Evolutionary conservation across 345 rosid species (phyloP).

Genomic region (Schrenkiella parvula): DNA sequence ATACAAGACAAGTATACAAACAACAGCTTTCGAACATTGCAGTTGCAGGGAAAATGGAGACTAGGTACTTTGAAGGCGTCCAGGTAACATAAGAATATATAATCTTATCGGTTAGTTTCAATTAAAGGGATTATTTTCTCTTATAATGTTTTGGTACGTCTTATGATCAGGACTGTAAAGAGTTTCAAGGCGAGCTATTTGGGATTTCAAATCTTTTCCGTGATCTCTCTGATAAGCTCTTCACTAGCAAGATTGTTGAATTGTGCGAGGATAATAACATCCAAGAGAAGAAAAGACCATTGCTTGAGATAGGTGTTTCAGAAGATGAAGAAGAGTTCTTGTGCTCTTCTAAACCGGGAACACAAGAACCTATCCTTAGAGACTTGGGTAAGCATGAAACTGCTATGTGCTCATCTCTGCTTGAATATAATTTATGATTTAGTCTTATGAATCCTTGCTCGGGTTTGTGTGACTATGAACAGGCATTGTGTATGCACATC

Average conservation of each 20-base stretch:
- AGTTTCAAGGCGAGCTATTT: conserved; percentile 89
- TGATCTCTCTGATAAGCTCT: conserved; percentile 83
- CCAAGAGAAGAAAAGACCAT: conserved; percentile 26
- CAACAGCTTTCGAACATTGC: conserved; percentile 97
- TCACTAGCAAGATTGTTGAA: conserved; percentile 81
- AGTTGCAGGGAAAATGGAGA: conserved; percentile 93
- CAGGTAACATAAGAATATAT: conserved; percentile 45
- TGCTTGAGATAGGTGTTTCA: conserved; percentile 11
- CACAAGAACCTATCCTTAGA: conserved; percentile 39
- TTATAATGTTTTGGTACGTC: conserved; percentile 6
- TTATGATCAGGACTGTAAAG: conserved; percentile 79
- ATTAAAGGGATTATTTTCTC: background rate
- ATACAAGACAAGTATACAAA: conserved; percentile 90
- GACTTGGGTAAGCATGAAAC: conserved; percentile 53
- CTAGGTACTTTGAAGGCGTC: conserved; percentile 90
- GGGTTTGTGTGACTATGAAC: conserved; percentile 3
- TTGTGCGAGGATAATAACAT: conserved; percentile 34
- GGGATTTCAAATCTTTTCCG: conserved; percentile 92
- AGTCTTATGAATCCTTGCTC: background rate
- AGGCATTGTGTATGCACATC: conserved; percentile 80
- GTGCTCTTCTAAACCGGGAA: conserved; percentile 8
- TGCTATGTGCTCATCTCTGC: background rate
- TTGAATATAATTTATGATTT: background rate
- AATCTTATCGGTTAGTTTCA: background rate
- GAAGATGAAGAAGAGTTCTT: conserved; percentile 19